Percentiles rank a stretch among this genome's conserved stretches.
phyloP scores from a whole-genome alignment of 306 rosid species.

The Fragaria ananassa region DNA sequence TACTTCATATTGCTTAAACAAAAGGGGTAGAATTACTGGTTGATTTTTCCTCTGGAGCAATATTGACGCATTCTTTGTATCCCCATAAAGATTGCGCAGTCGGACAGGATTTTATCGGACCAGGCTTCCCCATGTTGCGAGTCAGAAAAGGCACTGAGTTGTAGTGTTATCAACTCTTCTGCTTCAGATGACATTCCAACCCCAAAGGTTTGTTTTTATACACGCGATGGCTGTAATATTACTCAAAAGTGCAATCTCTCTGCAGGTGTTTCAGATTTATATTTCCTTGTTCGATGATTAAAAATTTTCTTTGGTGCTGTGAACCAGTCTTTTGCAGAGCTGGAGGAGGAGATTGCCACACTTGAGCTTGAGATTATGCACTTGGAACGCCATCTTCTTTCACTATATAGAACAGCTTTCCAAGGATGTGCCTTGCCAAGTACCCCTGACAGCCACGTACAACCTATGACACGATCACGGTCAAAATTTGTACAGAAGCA shows the following conservation, averaged over 20 bases:
- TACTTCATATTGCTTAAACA: neutral
- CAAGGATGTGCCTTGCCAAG: slow-evolving; percentile 18
- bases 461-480: neutral
- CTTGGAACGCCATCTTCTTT: slow-evolving; percentile 39
- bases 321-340: slow-evolving; percentile 20
- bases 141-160: slow-evolving; percentile 9
- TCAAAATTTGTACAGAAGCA: neutral
- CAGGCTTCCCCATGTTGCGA: slow-evolving; percentile 26
- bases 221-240: neutral
- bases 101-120: neutral
- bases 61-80: neutral
- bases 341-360: slow-evolving; percentile 30
- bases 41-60: neutral
- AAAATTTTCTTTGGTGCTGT: neutral
- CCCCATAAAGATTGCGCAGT: neutral
- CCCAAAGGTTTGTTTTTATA: slow-evolving; percentile 22
- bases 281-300: neutral
- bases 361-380: slow-evolving; percentile 32
- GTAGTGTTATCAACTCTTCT: slow-evolving; percentile 16
- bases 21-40: neutral
- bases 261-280: neutral
- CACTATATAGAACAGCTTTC: slow-evolving; percentile 33
- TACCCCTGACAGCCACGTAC: slow-evolving; percentile 13
- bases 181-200: slow-evolving; percentile 17
- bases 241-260: neutral